Percentiles rank a stretch among this genome's conserved stretches.
These are phyloP conservation scores for Nakazawaea ernobii DNA, from an alignment of 805 yeast genomes.

Conservation along the genomic window DNA sequence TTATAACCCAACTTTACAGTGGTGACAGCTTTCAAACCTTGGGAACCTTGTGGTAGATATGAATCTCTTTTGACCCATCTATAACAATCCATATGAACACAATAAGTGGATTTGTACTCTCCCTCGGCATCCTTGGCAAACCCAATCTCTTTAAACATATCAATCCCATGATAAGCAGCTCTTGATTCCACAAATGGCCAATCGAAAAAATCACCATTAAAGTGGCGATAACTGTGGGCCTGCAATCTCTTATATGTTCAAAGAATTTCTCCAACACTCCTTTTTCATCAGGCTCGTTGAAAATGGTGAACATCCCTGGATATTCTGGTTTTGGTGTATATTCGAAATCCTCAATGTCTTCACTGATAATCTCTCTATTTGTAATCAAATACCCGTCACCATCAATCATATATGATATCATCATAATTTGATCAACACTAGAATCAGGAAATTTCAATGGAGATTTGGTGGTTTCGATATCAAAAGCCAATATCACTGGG, in stretches of 20 bases:
- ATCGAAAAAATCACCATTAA: constrained; percentile 97
- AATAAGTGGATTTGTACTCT: constrained; percentile 86
- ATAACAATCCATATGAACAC: constrained; percentile 96
- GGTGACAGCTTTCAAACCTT: constrained; percentile 96
- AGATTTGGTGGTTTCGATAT: constrained; percentile 95
- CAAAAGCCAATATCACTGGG: constrained; percentile 94
- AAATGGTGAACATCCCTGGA: constrained; percentile 83
- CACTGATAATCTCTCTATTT: constrained; percentile 87
- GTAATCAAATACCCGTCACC: constrained; percentile 95
- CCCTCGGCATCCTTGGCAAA: constrained; percentile 85
- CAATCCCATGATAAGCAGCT: constrained; percentile 74
- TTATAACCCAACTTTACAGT: constrained; percentile 93
- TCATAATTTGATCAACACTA: constrained; percentile 87
- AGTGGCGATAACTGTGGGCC: constrained; percentile 98
- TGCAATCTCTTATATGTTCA: constrained; percentile 81
- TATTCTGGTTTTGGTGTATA: constrained; percentile 97
- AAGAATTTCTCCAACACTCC: constrained; percentile 71
- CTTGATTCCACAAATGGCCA: constrained; percentile 98
- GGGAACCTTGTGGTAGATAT: constrained; percentile 96
- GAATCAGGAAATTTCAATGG: constrained; percentile 96
- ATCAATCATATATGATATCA: constrained; percentile 99
- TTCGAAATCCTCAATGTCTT: constrained; percentile 95
- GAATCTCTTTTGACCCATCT: constrained; percentile 98
- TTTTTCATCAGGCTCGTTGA: constrained; percentile 84
- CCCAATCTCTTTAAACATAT: constrained; percentile 91